These are phyloP conservation scores for Hericium coralloides DNA, from an alignment of 768 basidiomycete species.

Conservation along the genomic window DNA sequence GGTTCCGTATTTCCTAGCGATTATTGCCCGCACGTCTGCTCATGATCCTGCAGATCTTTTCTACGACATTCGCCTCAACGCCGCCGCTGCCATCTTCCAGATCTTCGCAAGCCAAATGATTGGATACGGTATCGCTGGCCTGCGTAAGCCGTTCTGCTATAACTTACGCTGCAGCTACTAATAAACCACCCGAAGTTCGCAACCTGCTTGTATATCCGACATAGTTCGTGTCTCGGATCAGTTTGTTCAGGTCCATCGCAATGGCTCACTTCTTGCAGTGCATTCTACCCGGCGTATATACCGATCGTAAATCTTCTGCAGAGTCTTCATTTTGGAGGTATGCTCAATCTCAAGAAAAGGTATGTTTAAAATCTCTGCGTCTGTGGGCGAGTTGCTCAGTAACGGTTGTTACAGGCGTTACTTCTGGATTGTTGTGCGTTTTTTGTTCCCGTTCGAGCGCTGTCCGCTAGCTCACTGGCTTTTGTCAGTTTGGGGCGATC, in stretches of 20 bases:
- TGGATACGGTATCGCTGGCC: slow-evolving; percentile 23
- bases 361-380: slow-evolving; percentile 1
- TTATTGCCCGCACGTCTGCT: not conserved
- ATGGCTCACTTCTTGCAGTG: slow-evolving; percentile 14
- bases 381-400: not conserved
- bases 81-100: slow-evolving; percentile 45
- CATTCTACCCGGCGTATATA: slow-evolving; percentile 44
- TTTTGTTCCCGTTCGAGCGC: not conserved
- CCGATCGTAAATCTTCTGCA: slow-evolving; percentile 44
- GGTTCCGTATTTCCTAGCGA: slow-evolving; percentile 22
- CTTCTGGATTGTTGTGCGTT: slow-evolving; percentile 45
- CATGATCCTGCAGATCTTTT: slow-evolving; percentile 31
- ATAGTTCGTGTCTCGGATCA: slow-evolving; percentile 26
- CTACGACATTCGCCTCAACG: slow-evolving; percentile 39
- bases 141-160: slow-evolving; percentile 14
- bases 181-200: not conserved
- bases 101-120: slow-evolving; percentile 42
- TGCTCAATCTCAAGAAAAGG: slow-evolving; percentile 41
- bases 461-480: not conserved
- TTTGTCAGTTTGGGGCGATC: slow-evolving; percentile 30
- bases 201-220: slow-evolving; percentile 44
- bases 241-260: not conserved
- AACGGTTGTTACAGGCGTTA: slow-evolving; percentile 21
- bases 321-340: slow-evolving; percentile 41
- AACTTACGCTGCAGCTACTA: not conserved